Evolutionary conservation across 1,284 basidiomycete genomes (phyloP), one percentile per base, ranked within the genome.

Genomic region (Cutaneotrichosporon mucoides): DNA sequence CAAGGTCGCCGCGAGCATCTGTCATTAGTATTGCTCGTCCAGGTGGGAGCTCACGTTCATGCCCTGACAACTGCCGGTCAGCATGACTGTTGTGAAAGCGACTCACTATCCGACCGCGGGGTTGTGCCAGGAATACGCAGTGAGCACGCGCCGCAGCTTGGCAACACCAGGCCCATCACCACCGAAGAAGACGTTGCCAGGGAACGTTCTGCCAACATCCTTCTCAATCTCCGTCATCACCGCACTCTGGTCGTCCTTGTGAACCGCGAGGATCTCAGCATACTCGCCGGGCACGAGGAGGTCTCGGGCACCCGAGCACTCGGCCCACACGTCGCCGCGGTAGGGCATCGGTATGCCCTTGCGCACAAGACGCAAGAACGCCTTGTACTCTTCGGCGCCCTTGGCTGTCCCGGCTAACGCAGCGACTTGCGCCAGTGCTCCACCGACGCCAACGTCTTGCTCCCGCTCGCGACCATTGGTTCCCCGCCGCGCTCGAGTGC

Each of bases 111-210:
- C 91, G 4, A 94, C 89, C 0, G 83, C 81, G 0, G 89, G 86
- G 74, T 93, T 92, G 47, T 90, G 88, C 62, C 90, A 87, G 68
- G 92, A 92, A 75, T 95, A 98, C 0, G 93, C 95, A 34, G 84
- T 85, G 71, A 99, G 81, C 45, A 99, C 88, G 60, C 93, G 82
- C 43, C 94, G 82, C 55, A 99, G 78, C 79, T 99, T 99, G 54
- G 87, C 84, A 7, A 98, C 92, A 1, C 96, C 96, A 0, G 62
- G 62, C 33, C 62, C 62, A 72, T 94, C 90, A 1, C 93, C 90
- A 1, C 92, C 95, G 77, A 98, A 99, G 79, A 95, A 99, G 38
- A 98, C 84, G 72, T 98, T 98, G 45, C 94, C 81, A 0, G 95
- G 95, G 88, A 98, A 96, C 45, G 91, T 95, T 75, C 92, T 79